Evolutionary conservation across 371 early-diverging fungal genomes (phyloP).

Genomic region (Rhizopus delemar): DNA sequence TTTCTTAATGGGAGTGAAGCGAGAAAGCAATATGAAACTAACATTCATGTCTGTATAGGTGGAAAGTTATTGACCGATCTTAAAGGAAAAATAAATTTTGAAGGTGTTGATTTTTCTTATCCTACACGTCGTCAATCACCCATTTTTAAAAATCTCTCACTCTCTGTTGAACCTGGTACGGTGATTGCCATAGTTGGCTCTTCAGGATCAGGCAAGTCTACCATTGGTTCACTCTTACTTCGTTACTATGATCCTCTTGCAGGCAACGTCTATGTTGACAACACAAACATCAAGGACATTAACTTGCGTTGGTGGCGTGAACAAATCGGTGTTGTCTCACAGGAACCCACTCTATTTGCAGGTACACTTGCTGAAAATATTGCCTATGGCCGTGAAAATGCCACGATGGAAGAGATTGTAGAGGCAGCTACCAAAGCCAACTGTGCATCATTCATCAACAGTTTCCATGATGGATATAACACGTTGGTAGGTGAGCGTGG

Average conservation of each 20-base stretch:
- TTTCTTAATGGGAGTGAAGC: background rate
- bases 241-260: conserved; percentile 70
- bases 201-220: conserved; percentile 78
- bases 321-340: conserved; percentile 71
- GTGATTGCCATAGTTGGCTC: conserved; percentile 63
- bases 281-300: conserved; percentile 53
- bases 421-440: conserved; percentile 68
- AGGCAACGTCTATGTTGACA: conserved; percentile 62
- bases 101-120: conserved; percentile 69
- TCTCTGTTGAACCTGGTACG: conserved; percentile 69
- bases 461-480: conserved; percentile 65
- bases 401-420: conserved; percentile 57
- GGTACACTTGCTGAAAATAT: conserved; percentile 83
- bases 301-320: conserved; percentile 58
- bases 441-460: conserved; percentile 62
- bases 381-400: conserved; percentile 60
- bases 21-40: background rate
- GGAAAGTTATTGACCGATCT: conserved; percentile 46
- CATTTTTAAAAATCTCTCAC: conserved; percentile 63
- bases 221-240: conserved; percentile 65
- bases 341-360: conserved; percentile 85
- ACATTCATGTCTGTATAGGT: conserved; percentile 7
- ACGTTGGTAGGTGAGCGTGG: conserved; percentile 76
- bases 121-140: conserved; percentile 66
- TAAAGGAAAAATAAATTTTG: conserved; percentile 64